Conservation (phyloP, 2,329 filamentous ascomycete genomes). For the Nemania sp. region DNA sequence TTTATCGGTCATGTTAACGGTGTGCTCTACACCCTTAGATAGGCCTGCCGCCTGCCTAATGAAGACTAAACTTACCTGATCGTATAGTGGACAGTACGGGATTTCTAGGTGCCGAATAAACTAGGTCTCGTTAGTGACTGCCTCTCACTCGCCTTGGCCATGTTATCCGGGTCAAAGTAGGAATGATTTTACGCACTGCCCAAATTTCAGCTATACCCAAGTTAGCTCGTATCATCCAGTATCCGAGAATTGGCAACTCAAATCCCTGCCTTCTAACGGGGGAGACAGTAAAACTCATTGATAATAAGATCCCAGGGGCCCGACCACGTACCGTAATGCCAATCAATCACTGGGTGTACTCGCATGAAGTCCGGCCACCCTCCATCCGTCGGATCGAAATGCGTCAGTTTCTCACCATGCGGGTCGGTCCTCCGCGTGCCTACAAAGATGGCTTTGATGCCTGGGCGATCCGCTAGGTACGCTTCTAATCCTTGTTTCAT, state of each 20-base stretch:
- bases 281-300: neutral
- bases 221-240: slow-evolving; percentile 17
- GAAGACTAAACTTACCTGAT: slow-evolving; percentile 45
- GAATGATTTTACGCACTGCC: slow-evolving; percentile 22
- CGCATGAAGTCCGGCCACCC: slow-evolving; percentile 94
- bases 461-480: slow-evolving; percentile 69
- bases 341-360: slow-evolving; percentile 94
- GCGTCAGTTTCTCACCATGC: slow-evolving; percentile 75
- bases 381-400: slow-evolving; percentile 85
- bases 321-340: slow-evolving; percentile 69
- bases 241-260: neutral
- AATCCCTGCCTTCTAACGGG: neutral
- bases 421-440: slow-evolving; percentile 91
- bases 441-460: slow-evolving; percentile 79
- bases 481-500: slow-evolving; percentile 82
- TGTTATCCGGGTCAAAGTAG: neutral
- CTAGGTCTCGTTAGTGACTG: slow-evolving; percentile 46
- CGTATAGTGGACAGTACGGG: slow-evolving; percentile 86
- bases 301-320: neutral
- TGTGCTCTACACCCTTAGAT: neutral
- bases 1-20: slow-evolving; percentile 25
- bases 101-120: slow-evolving; percentile 80
- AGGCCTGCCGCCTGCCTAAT: neutral
- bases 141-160: neutral
- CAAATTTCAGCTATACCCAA: slow-evolving; percentile 26